Conservation (phyloP, 2,329 filamentous ascomycete species). For the Diaporthe sp. region DNA sequence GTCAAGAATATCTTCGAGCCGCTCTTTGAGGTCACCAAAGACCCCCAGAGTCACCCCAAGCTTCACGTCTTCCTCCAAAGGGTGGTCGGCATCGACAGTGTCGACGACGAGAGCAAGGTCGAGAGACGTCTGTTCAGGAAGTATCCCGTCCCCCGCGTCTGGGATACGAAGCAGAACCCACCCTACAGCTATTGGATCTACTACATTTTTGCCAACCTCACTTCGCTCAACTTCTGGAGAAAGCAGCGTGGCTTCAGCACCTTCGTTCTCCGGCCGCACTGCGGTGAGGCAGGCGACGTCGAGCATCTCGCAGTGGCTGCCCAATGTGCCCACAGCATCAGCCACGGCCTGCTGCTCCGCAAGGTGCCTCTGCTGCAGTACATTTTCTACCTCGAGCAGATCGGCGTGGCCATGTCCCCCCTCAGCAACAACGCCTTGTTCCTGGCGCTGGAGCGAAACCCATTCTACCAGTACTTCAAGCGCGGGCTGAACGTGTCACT, state of each 20-base stretch:
- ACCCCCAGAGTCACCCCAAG: constrained; percentile 89
- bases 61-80: constrained; percentile 94
- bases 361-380: constrained; percentile 97
- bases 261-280: constrained; percentile 92
- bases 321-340: constrained; percentile 96
- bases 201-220: constrained; percentile 94
- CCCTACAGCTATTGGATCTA: constrained; percentile 99
- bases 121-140: constrained; percentile 96
- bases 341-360: constrained; percentile 89
- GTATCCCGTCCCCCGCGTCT: constrained; percentile 89
- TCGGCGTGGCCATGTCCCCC: constrained; percentile 99
- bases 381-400: constrained; percentile 97
- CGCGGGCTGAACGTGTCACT: constrained; percentile 95
- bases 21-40: constrained; percentile 91
- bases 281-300: constrained; percentile 95
- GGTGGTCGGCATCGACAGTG: constrained; percentile 96
- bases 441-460: constrained; percentile 95
- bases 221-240: constrained; percentile 91
- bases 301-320: constrained; percentile 94
- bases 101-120: constrained; percentile 97
- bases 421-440: constrained; percentile 98
- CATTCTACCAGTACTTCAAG: constrained; percentile 95
- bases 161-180: constrained; percentile 94
- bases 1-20: constrained; percentile 93
- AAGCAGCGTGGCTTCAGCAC: constrained; percentile 96